Conservation (phyloP, 2,329 filamentous ascomycete genomes). For the Ambrosiella cleistominuta region DNA sequence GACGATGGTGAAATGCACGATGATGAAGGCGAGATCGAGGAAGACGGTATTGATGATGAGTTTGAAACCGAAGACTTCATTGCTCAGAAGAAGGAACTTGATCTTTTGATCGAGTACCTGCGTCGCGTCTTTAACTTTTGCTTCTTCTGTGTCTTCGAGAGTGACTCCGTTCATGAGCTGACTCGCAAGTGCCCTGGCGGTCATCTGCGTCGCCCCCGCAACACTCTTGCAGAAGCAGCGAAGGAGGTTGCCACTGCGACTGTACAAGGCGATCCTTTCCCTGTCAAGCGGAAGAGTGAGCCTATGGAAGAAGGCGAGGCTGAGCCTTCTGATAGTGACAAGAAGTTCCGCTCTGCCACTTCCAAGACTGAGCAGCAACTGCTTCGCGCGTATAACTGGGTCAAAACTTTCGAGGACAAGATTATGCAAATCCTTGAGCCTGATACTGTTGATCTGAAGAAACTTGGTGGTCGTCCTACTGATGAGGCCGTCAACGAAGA, state of each 20-base stretch:
- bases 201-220: conserved; percentile 81
- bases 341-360: conserved; percentile 51
- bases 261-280: conserved; percentile 66
- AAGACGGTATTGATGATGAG: conserved; percentile 67
- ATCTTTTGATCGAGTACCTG: conserved; percentile 89
- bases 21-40: conserved; percentile 59
- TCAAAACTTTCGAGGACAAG: conserved; percentile 96
- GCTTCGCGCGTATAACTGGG: conserved; percentile 93
- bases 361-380: conserved; percentile 81
- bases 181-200: conserved; percentile 91
- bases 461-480: conserved; percentile 72
- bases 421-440: conserved; percentile 83
- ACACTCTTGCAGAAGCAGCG: conserved; percentile 65
- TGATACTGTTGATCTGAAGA: conserved; percentile 68
- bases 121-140: conserved; percentile 97
- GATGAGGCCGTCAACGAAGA: conserved; percentile 82
- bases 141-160: conserved; percentile 98
- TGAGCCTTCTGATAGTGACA: conserved; percentile 36
- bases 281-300: conserved; percentile 57
- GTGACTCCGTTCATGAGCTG: conserved; percentile 89
- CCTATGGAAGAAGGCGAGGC: conserved; percentile 43
- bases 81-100: conserved; percentile 89
- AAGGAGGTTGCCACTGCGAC: conserved; percentile 76
- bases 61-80: conserved; percentile 78
- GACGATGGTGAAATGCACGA: conserved; percentile 48